phyloP scores from a whole-genome alignment of 169 alveolate species.

The Pseudocohnilembus persalinus region DNA sequence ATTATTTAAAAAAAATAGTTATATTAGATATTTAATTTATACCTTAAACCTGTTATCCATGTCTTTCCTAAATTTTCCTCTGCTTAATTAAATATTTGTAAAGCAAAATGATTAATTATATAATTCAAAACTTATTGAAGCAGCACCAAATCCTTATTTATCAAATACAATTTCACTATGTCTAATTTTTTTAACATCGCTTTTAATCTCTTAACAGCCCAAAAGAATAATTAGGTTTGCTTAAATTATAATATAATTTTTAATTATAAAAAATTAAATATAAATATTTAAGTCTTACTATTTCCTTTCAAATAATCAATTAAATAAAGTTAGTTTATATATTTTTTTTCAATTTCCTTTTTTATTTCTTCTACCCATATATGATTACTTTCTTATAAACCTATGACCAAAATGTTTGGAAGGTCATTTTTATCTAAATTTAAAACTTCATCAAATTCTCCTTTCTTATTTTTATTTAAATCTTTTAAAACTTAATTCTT shows the following conservation, averaged over 20 bases:
- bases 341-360: too few species aligned
- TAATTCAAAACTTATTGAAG: background rate
- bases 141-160: background rate
- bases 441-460: background rate
- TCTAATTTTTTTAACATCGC: background rate
- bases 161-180: background rate
- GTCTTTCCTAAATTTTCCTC: background rate
- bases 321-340: too few species aligned
- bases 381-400: background rate
- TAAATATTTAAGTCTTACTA: too few species aligned
- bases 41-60: background rate
- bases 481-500: background rate
- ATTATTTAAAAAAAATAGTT: too few species aligned
- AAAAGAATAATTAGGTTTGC: background rate
- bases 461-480: background rate
- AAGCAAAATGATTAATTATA: background rate
- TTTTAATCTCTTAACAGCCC: background rate
- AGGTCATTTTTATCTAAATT: background rate
- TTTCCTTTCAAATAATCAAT: too few species aligned
- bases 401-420: background rate
- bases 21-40: background rate
- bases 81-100: background rate
- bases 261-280: too few species aligned
- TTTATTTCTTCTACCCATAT: too few species aligned
- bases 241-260: too few species aligned